Percentiles rank a stretch among this genome's conserved stretches.
Conservation (phyloP, 2,329 filamentous ascomycete genomes). For the Trichoderma pleuroti region DNA sequence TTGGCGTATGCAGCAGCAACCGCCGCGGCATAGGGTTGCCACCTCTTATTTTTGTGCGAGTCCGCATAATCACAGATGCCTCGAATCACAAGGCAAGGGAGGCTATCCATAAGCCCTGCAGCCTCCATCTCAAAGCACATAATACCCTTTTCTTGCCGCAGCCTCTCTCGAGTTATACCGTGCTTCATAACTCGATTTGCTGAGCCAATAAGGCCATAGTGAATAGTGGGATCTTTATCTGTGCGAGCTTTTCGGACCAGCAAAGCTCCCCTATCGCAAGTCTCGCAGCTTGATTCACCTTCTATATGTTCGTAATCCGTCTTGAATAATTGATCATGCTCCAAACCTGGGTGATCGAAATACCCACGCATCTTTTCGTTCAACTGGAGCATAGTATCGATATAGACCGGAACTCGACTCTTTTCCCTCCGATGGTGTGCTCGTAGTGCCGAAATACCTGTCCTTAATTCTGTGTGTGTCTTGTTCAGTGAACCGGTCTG, state of each 20-base stretch:
- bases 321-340: background rate
- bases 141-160: background rate
- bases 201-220: constrained; percentile 28
- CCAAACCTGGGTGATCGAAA: background rate
- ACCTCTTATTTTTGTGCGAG: constrained; percentile 36
- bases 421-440: background rate
- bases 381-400: background rate
- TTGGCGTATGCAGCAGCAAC: constrained; percentile 31
- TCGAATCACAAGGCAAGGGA: constrained; percentile 32
- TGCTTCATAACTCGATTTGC: constrained; percentile 26
- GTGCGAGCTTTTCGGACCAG: background rate
- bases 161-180: constrained; percentile 13
- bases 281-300: background rate
- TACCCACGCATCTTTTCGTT: background rate
- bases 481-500: background rate
- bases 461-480: background rate
- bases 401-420: background rate
- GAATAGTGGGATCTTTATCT: background rate
- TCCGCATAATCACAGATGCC: constrained; percentile 40
- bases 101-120: constrained; percentile 21
- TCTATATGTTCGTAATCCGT: background rate
- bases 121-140: constrained; percentile 30
- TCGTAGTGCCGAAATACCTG: background rate
- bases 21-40: constrained; percentile 36
- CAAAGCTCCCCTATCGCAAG: background rate